Evolutionary conservation across 176 grass and related monocot species (phyloP).

Genomic region (Coix lacrymajobi): DNA sequence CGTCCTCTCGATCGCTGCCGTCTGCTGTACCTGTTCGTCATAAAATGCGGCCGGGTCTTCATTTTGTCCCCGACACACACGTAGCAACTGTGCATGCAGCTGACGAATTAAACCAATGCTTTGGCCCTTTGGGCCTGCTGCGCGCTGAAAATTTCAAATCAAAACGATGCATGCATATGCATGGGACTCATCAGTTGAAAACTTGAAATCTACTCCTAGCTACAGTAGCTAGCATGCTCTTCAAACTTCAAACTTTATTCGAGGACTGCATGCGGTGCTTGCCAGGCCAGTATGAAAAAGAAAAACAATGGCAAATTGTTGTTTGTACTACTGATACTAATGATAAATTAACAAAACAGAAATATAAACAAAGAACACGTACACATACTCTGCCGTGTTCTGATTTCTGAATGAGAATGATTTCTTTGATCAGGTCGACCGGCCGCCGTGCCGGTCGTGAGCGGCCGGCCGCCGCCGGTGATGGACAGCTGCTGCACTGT

Average conservation of each 20-base stretch:
- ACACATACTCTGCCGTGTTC: neutral
- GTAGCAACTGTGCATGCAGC: no score
- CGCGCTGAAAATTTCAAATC: no score
- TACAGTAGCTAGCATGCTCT: neutral
- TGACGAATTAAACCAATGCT: no score
- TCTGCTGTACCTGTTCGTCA: no score
- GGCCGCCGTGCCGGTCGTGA: conserved; percentile 3
- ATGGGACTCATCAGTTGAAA: no score
- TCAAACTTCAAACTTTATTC: neutral
- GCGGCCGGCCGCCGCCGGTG: neutral
- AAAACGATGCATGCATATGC: no score
- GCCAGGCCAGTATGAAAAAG: neutral
- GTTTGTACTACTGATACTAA: neutral
- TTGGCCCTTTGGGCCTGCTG: no score
- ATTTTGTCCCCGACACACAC: no score
- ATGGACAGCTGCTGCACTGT: neutral
- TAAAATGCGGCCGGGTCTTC: no score
- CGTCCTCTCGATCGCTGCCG: no score
- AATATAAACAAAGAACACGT: neutral
- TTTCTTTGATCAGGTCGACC: neutral
- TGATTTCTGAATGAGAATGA: neutral
- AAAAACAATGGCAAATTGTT: neutral
- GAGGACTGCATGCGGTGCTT: neutral
- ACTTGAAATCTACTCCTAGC: no score
- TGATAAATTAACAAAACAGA: neutral